These are phyloP conservation scores for Huntiella bhutanensis DNA, from an alignment of 2,329 filamentous ascomycete species.

Conservation along the genomic window DNA sequence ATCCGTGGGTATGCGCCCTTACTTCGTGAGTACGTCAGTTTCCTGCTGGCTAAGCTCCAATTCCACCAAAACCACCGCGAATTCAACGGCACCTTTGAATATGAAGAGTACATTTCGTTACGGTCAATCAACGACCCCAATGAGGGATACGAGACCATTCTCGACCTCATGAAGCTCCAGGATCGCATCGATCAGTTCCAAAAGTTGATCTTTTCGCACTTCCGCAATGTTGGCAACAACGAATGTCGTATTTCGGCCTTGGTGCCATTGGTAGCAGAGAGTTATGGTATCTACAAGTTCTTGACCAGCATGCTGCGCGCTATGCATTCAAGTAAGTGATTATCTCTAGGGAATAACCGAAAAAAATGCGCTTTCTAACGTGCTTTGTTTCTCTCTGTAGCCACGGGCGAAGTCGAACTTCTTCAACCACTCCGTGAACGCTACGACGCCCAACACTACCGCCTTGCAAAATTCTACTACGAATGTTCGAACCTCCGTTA, in stretches of 20 bases:
- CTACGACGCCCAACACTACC: slow-evolving; percentile 92
- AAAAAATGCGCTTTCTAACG: slow-evolving; percentile 13
- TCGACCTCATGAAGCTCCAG: slow-evolving; percentile 87
- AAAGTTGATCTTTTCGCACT: slow-evolving; percentile 95
- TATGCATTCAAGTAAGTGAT: slow-evolving; percentile 71
- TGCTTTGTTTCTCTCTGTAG: slow-evolving; percentile 21
- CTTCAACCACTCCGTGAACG: slow-evolving; percentile 70
- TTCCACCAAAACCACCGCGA: slow-evolving; percentile 95
- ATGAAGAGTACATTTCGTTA: slow-evolving; percentile 95
- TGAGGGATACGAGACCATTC: slow-evolving; percentile 92
- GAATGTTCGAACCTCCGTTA: slow-evolving; percentile 97
- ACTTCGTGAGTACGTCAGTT: slow-evolving; percentile 94
- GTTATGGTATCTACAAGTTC: slow-evolving; percentile 98
- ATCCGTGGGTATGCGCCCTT: slow-evolving; percentile 78
- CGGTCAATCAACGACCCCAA: slow-evolving; percentile 98
- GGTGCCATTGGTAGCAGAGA: slow-evolving; percentile 87
- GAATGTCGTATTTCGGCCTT: slow-evolving; percentile 91
- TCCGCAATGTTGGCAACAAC: slow-evolving; percentile 78
- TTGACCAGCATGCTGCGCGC: slow-evolving; percentile 97
- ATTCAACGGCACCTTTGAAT: slow-evolving; percentile 97
- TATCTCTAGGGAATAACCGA: not conserved
- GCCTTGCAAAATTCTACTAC: slow-evolving; percentile 94
- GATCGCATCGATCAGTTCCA: slow-evolving; percentile 98
- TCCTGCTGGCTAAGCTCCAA: slow-evolving; percentile 79
- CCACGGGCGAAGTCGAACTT: slow-evolving; percentile 83